A percentile compares a stretch with the other conserved stretches of the same genome.
phyloP scores from a whole-genome alignment of 2,329 filamentous ascomycete species.

The Phaeophleospora eucalypticola region DNA sequence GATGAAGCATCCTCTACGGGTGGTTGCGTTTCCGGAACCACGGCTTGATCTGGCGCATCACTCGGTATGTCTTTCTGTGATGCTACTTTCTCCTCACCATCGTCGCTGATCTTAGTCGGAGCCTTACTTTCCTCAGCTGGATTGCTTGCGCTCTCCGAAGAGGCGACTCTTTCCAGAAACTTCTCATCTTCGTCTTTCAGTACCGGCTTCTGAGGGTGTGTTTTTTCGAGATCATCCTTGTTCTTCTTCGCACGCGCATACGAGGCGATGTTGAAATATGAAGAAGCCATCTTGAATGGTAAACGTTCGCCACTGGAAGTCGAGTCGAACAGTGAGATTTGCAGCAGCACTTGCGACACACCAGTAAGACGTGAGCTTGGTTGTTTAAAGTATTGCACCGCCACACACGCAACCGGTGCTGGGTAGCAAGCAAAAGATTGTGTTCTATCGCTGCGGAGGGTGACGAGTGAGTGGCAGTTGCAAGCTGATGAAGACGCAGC shows the following conservation, averaged over 20 bases:
- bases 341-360: too few species aligned
- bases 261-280: constrained; percentile 34
- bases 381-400: too few species aligned
- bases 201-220: constrained; percentile 41
- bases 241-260: constrained; percentile 36
- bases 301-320: too few species aligned
- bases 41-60: constrained; percentile 23
- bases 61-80: constrained; percentile 24
- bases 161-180: constrained; percentile 44
- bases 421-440: too few species aligned
- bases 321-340: too few species aligned
- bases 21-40: constrained; percentile 28
- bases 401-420: neutral
- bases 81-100: constrained; percentile 23
- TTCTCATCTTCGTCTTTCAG: constrained; percentile 59
- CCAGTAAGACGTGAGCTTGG: too few species aligned
- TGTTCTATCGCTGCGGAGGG: neutral
- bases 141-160: constrained; percentile 18
- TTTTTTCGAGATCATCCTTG: constrained; percentile 33
- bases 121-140: constrained; percentile 14
- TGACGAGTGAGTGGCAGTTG: neutral
- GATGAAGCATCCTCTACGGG: constrained; percentile 3
- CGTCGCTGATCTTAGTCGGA: constrained; percentile 21
- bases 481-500: neutral
- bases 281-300: constrained; percentile 16